phyloP scores from a whole-genome alignment of 306 rosid genomes.

The Senna tora region DNA sequence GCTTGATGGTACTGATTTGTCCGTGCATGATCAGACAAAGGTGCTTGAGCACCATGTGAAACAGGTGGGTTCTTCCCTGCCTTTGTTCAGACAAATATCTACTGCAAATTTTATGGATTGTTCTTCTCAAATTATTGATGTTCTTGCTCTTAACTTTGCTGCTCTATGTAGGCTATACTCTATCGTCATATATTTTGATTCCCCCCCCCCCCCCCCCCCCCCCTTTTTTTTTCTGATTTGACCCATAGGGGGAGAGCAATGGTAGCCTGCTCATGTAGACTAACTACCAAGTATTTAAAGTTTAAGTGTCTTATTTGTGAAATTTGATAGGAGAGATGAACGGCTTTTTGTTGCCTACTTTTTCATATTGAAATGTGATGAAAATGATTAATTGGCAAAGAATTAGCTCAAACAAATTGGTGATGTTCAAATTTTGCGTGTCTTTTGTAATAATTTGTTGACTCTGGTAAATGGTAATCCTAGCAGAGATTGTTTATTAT shows the following conservation, averaged over 20 bases:
- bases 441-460: slow-evolving; percentile 10
- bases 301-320: neutral
- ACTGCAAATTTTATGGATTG: neutral
- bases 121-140: slow-evolving; percentile 1
- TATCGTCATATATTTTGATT: neutral
- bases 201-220: neutral
- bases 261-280: slow-evolving; percentile 19
- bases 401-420: slow-evolving; percentile 1
- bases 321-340: slow-evolving; percentile 15
- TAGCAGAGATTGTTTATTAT: slow-evolving; percentile 21
- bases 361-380: slow-evolving; percentile 26
- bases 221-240: slow-evolving; percentile 14
- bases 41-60: slow-evolving; percentile 62
- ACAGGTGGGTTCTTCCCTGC: slow-evolving; percentile 51
- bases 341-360: slow-evolving; percentile 17
- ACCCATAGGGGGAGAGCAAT: neutral
- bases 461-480: slow-evolving; percentile 17
- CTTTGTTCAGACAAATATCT: slow-evolving; percentile 3
- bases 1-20: slow-evolving; percentile 47
- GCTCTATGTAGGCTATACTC: neutral
- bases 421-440: neutral
- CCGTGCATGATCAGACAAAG: slow-evolving; percentile 61
- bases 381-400: slow-evolving; percentile 20
- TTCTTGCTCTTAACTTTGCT: slow-evolving; percentile 1
- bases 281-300: neutral